Base-by-base conservation (phyloP, 2,329 filamentous ascomycete genomes). In the Colletotrichum tropicale region DNA sequence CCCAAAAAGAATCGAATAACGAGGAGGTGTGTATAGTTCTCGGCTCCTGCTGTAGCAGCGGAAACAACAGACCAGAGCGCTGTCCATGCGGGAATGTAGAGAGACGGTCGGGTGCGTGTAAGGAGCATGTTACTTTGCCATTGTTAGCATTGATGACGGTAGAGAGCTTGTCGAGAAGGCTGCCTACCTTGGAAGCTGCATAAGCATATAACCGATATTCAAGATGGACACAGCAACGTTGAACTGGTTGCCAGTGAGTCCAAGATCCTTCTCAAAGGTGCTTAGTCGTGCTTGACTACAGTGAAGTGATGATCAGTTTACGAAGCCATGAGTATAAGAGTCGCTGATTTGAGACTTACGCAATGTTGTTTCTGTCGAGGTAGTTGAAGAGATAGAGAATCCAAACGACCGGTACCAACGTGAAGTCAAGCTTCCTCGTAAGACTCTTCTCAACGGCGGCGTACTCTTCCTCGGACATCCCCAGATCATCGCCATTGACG, bases 341-440 rank as follows among this genome's bases (percentile, higher is more conserved):
- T 24, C 3, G 6, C 55, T 5, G 26, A 28, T 15, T 18, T 8
- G 18, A 6, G 6, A 76, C 77, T 6, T 56, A 80, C 78, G 70
- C 70, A 26, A 72, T 72, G 15, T 72, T 72, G 62, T 66, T 72
- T 13, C 70, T 60, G 64, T 72, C 64, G 6, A 72, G 62, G 3
- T 72, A 72, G 64, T 72, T 72, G 70, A 72, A 72, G 8, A 72
- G 62, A 48, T 72, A 67, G 12, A 72, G 64, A 60, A 60, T 43
- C 30, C 66, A 68, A 24, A 68, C 74, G 26, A 77, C 75, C 6
- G 52, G 66, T 9, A 80, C 61, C 18, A 81, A 66, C 0, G 79
- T 81, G 66, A 78, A 56, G 52, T 81, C 79, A 9, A 81, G 75
- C 30, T 78, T 78, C 30, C 76, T 75, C 4, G 78, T 78, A 5